Percentiles rank a stretch among this genome's conserved stretches.
These are phyloP conservation scores for Eucalyptus tenuipes DNA, from an alignment of 345 rosid species.

Conservation along the genomic window DNA sequence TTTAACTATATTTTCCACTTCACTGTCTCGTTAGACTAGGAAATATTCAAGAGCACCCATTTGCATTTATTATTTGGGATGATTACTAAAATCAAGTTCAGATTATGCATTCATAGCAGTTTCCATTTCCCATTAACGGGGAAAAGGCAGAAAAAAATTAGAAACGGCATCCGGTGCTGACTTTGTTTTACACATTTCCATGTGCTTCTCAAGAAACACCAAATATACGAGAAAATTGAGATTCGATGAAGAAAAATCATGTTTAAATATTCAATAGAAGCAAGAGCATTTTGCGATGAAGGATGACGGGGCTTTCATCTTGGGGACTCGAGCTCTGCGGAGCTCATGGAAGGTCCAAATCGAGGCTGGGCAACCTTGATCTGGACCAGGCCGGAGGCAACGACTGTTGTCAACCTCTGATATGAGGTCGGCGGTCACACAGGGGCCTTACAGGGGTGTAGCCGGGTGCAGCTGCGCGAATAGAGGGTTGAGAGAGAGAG, in stretches of 20 bases:
- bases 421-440: too few relatives aligned
- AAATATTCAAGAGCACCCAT: not conserved
- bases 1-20: too few relatives aligned
- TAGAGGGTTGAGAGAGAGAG: too few relatives aligned
- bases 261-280: not conserved
- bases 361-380: not conserved
- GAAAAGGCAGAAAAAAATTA: too few relatives aligned
- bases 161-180: too few relatives aligned
- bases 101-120: too few relatives aligned
- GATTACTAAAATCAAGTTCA: too few relatives aligned
- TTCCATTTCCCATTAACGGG: too few relatives aligned
- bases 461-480: rapidly evolving
- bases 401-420: too few relatives aligned
- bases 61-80: not conserved
- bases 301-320: not conserved
- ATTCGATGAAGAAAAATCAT: not conserved
- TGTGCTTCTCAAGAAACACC: not conserved
- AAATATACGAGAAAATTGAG: not conserved
- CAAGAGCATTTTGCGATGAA: not conserved
- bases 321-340: not conserved
- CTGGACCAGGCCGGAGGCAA: too few relatives aligned
- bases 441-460: too few relatives aligned
- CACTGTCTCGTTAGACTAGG: not conserved
- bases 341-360: not conserved
- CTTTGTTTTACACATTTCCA: not conserved